Conservation (phyloP, 2,329 filamentous ascomycete species). For the Aspergillus transmontanensis region DNA sequence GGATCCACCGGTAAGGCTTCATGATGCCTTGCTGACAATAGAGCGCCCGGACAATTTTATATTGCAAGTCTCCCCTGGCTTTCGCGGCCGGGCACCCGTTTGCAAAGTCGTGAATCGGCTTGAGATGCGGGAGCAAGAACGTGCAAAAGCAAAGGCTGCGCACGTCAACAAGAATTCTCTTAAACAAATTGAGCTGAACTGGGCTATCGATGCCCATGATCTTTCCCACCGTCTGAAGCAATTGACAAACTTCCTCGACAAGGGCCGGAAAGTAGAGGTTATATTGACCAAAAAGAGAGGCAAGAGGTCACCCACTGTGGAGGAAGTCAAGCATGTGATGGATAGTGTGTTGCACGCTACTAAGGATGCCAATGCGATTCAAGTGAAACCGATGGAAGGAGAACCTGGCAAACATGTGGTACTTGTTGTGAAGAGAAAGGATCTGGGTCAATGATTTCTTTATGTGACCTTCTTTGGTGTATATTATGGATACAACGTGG, state of each 20-base stretch:
- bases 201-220: slow-evolving; percentile 79
- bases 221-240: slow-evolving; percentile 70
- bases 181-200: slow-evolving; percentile 88
- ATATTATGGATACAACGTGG: slow-evolving; percentile 13
- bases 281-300: slow-evolving; percentile 68
- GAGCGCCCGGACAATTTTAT: slow-evolving; percentile 56
- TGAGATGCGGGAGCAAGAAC: slow-evolving; percentile 51
- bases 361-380: slow-evolving; percentile 44
- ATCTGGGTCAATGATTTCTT: slow-evolving; percentile 1
- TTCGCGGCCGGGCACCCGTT: slow-evolving; percentile 53
- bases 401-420: slow-evolving; percentile 40
- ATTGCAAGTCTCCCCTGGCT: slow-evolving; percentile 48
- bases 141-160: slow-evolving; percentile 41
- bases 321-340: slow-evolving; percentile 65
- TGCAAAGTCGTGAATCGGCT: slow-evolving; percentile 70
- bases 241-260: slow-evolving; percentile 68
- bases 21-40: slow-evolving; percentile 44
- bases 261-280: slow-evolving; percentile 76
- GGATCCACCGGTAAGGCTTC: slow-evolving; percentile 30
- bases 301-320: slow-evolving; percentile 60
- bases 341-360: slow-evolving; percentile 51
- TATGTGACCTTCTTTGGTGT: slow-evolving; percentile 3
- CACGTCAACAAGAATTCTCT: slow-evolving; percentile 43
- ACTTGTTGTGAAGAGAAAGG: slow-evolving; percentile 41
- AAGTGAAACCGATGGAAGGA: slow-evolving; percentile 46